Evolutionary conservation across 2,329 filamentous ascomycete genomes (phyloP).

Genomic region (Huntiella savannae): DNA sequence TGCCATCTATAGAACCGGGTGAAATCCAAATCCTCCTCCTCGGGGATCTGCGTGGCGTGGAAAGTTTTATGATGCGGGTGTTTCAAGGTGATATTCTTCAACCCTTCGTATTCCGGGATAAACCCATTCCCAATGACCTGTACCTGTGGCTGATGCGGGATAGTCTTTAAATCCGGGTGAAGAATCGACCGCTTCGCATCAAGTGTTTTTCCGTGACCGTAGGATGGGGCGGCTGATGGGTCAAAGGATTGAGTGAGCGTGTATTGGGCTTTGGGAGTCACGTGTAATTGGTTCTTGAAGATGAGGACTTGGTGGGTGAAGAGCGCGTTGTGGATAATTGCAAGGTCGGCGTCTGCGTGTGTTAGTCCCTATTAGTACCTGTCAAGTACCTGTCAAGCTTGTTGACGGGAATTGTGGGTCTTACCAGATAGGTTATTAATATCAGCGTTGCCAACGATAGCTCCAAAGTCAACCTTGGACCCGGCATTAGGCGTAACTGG

Average conservation of each 20-base stretch:
- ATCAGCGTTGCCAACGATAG: slow-evolving; percentile 35
- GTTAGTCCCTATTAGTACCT: background rate
- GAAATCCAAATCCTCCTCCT: slow-evolving; percentile 27
- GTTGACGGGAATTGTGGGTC: background rate
- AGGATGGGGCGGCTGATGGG: slow-evolving; percentile 39
- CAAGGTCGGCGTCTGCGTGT: slow-evolving; percentile 40
- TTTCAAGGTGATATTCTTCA: slow-evolving; percentile 45
- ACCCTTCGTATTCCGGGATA: slow-evolving; percentile 49
- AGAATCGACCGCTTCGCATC: slow-evolving; percentile 46
- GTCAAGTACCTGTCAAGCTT: background rate
- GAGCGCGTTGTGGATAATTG: slow-evolving; percentile 41
- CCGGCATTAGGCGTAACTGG: slow-evolving; percentile 19
- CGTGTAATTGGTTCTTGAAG: slow-evolving; percentile 45
- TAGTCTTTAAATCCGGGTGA: slow-evolving; percentile 62
- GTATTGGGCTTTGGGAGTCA: slow-evolving; percentile 53
- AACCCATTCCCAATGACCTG: slow-evolving; percentile 65
- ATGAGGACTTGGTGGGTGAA: slow-evolving; percentile 52
- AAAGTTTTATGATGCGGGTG: slow-evolving; percentile 67
- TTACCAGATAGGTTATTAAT: slow-evolving; percentile 44
- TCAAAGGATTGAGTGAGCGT: slow-evolving; percentile 58
- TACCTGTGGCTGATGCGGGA: slow-evolving; percentile 61
- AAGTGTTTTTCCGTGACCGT: slow-evolving; percentile 60
- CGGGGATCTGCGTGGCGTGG: slow-evolving; percentile 44
- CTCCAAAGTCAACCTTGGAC: slow-evolving; percentile 38
- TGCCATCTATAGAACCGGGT: slow-evolving; percentile 59